Evolutionary conservation across 495 filamentous ascomycete genomes (phyloP).

Genomic region (Cercophora sp.): DNA sequence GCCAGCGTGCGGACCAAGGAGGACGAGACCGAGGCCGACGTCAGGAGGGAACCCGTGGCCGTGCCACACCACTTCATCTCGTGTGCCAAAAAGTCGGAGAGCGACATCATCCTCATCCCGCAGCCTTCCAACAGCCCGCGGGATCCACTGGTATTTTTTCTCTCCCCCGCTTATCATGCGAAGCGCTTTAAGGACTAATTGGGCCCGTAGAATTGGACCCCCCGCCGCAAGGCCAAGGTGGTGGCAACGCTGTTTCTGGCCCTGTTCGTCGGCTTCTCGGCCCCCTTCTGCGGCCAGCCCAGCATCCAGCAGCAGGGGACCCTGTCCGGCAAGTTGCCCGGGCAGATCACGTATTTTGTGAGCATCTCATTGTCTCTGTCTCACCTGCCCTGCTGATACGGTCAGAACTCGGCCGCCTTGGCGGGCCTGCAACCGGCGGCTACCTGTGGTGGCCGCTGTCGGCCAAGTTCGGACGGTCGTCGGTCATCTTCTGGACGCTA

Average conservation of each 20-base stretch:
- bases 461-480: slow-evolving; percentile 55
- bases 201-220: slow-evolving; percentile 24
- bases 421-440: slow-evolving; percentile 61
- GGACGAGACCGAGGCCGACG: neutral
- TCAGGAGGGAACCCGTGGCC: neutral
- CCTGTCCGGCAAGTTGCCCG: slow-evolving; percentile 28
- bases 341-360: slow-evolving; percentile 33
- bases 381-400: slow-evolving; percentile 50
- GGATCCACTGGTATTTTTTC: slow-evolving; percentile 35
- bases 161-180: neutral
- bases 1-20: neutral
- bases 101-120: slow-evolving; percentile 44
- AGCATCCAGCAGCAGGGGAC: slow-evolving; percentile 28
- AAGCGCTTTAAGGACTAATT: neutral
- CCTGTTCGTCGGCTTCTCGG: slow-evolving; percentile 55
- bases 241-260: slow-evolving; percentile 47
- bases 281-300: slow-evolving; percentile 45
- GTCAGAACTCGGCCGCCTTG: slow-evolving; percentile 57
- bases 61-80: neutral
- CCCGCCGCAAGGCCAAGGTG: slow-evolving; percentile 41
- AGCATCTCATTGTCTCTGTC: neutral
- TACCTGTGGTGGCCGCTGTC: slow-evolving; percentile 62
- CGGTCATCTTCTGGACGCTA: slow-evolving; percentile 53
- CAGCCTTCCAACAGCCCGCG: slow-evolving; percentile 31
- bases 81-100: neutral